Percentiles rank a stretch among this genome's conserved stretches.
These are phyloP conservation scores for Glarea lozoyensis DNA, from an alignment of 495 filamentous ascomycete species.

Conservation along the genomic window DNA sequence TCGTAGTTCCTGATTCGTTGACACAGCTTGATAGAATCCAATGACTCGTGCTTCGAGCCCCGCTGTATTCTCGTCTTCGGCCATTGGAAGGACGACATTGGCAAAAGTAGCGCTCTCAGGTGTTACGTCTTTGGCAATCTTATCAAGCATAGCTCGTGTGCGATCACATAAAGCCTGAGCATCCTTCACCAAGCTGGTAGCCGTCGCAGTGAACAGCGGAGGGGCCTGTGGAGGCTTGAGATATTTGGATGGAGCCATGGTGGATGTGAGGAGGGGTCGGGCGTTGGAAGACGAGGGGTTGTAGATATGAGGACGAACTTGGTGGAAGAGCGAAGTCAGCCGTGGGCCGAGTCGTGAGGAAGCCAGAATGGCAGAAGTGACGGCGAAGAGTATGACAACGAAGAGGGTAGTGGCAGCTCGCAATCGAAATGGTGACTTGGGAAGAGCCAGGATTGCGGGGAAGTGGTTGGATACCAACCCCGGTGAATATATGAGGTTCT, in stretches of 20 bases:
- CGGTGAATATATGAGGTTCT: too few species aligned
- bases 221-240: slow-evolving; percentile 75
- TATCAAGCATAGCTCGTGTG: slow-evolving; percentile 63
- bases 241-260: slow-evolving; percentile 57
- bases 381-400: slow-evolving; percentile 51
- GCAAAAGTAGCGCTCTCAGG: slow-evolving; percentile 57
- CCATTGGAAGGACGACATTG: slow-evolving; percentile 54
- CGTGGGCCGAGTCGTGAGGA: slow-evolving; percentile 52
- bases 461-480: too few species aligned
- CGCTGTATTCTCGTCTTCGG: slow-evolving; percentile 57
- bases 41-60: slow-evolving; percentile 53
- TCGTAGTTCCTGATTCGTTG: slow-evolving; percentile 56
- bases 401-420: slow-evolving; percentile 26
- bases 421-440: slow-evolving; percentile 18
- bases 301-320: slow-evolving; percentile 11
- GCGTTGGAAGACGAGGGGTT: background rate
- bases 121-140: slow-evolving; percentile 58
- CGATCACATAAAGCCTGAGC: slow-evolving; percentile 64
- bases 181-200: slow-evolving; percentile 64
- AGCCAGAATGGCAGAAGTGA: slow-evolving; percentile 67
- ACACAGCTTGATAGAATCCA: slow-evolving; percentile 75
- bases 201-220: slow-evolving; percentile 77
- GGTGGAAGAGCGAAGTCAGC: slow-evolving; percentile 52
- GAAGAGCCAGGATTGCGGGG: slow-evolving; percentile 33
- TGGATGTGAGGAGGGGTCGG: slow-evolving; percentile 39